These are phyloP conservation scores for Saccharomyces eubayanus DNA, from an alignment of 805 yeast species.

Conservation along the genomic window DNA sequence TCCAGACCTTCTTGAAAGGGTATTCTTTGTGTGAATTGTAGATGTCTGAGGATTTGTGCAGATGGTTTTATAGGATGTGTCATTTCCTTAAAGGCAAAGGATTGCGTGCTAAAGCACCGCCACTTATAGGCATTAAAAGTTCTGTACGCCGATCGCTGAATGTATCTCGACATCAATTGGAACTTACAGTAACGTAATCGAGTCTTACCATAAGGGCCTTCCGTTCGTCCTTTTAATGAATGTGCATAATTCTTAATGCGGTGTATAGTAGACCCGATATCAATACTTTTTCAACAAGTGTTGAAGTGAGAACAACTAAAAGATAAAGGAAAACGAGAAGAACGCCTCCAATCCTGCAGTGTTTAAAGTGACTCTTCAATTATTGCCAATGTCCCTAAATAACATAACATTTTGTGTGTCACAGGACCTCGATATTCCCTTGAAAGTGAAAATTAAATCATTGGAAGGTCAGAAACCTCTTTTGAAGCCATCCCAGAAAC, in stretches of 20 bases:
- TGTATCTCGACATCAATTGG: neutral
- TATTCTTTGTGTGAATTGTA: constrained; percentile 34
- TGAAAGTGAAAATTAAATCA: constrained; percentile 41
- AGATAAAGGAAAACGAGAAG: neutral
- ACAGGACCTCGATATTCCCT: constrained; percentile 43
- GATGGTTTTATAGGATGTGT: constrained; percentile 30
- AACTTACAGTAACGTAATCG: neutral
- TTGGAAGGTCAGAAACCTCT: constrained; percentile 38
- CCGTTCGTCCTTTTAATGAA: neutral
- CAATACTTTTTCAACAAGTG: neutral
- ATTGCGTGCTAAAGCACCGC: constrained; percentile 1
- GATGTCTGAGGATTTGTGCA: constrained; percentile 35
- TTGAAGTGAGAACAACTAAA: neutral
- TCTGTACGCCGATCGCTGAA: neutral
- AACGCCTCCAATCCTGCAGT: neutral
- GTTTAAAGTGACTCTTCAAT: neutral
- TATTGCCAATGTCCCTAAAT: constrained; percentile 1
- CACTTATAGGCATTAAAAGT: neutral
- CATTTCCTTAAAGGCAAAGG: neutral
- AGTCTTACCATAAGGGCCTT: neutral
- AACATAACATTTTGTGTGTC: constrained; percentile 45
- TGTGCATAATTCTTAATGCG: neutral
- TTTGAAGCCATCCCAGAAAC: constrained; percentile 38
- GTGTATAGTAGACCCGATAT: neutral
- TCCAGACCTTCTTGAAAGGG: constrained; percentile 43